These are phyloP conservation scores for Cladosporium sp. DNA, from an alignment of 2,329 filamentous ascomycete species.

Conservation along the genomic window DNA sequence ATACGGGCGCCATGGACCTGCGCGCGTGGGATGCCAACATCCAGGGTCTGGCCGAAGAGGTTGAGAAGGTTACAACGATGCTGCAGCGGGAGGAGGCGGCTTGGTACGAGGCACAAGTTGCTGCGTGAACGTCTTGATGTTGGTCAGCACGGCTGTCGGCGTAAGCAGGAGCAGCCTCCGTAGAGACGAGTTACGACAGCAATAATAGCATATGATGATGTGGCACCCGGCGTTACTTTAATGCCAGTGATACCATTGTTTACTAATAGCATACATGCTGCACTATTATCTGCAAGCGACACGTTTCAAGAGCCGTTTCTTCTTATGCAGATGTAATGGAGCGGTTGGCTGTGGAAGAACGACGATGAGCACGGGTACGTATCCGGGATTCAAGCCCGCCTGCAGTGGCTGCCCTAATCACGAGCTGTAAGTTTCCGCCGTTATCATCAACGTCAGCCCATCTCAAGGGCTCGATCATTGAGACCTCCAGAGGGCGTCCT, in stretches of 20 bases:
- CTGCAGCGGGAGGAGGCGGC: constrained; percentile 74
- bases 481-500: neutral
- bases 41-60: constrained; percentile 78
- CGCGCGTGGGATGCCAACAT: constrained; percentile 88
- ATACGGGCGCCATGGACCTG: constrained; percentile 58
- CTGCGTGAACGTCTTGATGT: constrained; percentile 13
- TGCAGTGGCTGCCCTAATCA: neutral
- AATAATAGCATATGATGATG: neutral
- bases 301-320: too few relatives aligned
- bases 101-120: constrained; percentile 44
- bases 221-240: neutral
- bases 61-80: constrained; percentile 78
- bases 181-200: constrained; percentile 8
- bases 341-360: too few relatives aligned
- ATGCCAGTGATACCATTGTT: too few relatives aligned
- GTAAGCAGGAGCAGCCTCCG: neutral
- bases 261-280: too few relatives aligned
- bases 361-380: neutral
- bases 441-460: neutral
- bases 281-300: too few relatives aligned
- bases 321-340: too few relatives aligned
- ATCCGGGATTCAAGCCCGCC: neutral
- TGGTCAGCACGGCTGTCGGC: neutral
- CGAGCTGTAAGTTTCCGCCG: neutral
- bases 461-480: neutral